Base-by-base conservation (phyloP, 179 eudicot genomes). In the Camellia oleifera region DNA sequence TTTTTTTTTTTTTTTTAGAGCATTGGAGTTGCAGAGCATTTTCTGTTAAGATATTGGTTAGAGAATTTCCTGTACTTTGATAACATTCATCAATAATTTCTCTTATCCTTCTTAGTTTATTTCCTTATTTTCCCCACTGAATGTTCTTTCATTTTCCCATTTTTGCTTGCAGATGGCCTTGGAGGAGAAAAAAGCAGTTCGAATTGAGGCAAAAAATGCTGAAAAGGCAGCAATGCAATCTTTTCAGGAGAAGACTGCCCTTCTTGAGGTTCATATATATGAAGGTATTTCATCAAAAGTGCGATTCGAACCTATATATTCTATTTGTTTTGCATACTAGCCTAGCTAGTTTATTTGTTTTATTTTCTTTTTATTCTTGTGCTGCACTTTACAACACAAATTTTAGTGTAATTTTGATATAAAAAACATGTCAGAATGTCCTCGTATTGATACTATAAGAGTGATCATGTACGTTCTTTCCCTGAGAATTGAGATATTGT, bases 141-240 rank as follows among this genome's bases (percentile, higher is more conserved):
- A 15, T 65, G 72, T 81, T 65, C 32, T 77, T 63, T 4, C 53
- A 42, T 26, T 64, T 17, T 44, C 18, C 14, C 57, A 46, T 17
- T 77, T 45, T 48, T 67, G 8, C 66, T 52, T 15, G 62, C 64
- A 94, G 98, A 92, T 89, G 81, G 90, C 98, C 66, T 83, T 94
- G 69, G 99, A 92, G 82, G 99, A 94, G 88, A 92, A 92, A 83
- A 95, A 92, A 83, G 70, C 79, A 82, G 79, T 85, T 75, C 88
- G 75, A 67, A 79, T 76, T 82, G 97, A 94, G 88, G 89, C 97
- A 75, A 95, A 88, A 76, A 86, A 92, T 82, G 88, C 89, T 79
- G 97, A 94, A 84, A 89, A 89, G 78, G 82, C 81, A 63, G 89
- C 94, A 62, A 85, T 89, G 87, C 90, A 91, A 83, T 81, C 86